These are phyloP conservation scores for Aspergillus biplanus DNA, from an alignment of 495 filamentous ascomycete species.

Conservation along the genomic window DNA sequence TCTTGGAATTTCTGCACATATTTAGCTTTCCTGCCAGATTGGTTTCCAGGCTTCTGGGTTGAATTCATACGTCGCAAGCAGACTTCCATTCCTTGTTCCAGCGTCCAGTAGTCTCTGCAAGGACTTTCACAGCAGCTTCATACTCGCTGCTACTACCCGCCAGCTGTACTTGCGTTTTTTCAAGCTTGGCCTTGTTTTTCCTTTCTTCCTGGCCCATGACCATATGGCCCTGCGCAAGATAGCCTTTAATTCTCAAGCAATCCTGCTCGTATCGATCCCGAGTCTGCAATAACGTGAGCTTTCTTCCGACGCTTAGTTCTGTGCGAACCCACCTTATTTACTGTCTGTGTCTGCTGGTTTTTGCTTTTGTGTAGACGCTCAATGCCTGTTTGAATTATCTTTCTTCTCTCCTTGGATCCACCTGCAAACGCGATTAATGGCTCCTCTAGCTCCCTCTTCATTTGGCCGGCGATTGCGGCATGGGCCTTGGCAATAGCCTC, in stretches of 20 bases:
- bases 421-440: slow-evolving; percentile 89
- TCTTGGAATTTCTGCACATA: slow-evolving; percentile 88
- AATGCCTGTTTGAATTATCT: slow-evolving; percentile 90
- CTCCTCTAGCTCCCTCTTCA: slow-evolving; percentile 98
- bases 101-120: slow-evolving; percentile 93
- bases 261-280: slow-evolving; percentile 96
- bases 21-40: slow-evolving; percentile 27
- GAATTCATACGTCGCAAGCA: slow-evolving; percentile 74
- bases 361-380: slow-evolving; percentile 94
- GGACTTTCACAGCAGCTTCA: slow-evolving; percentile 83
- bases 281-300: slow-evolving; percentile 58
- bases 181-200: slow-evolving; percentile 98
- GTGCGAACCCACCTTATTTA: slow-evolving; percentile 76
- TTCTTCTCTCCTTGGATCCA: slow-evolving; percentile 90
- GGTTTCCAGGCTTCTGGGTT: background rate
- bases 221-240: slow-evolving; percentile 98
- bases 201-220: slow-evolving; percentile 99
- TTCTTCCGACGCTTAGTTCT: too few relatives aligned
- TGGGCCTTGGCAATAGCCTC: slow-evolving; percentile 94
- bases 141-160: slow-evolving; percentile 91
- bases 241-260: slow-evolving; percentile 96
- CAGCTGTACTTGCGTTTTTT: slow-evolving; percentile 96
- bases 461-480: slow-evolving; percentile 84
- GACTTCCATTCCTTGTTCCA: slow-evolving; percentile 99
- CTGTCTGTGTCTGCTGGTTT: slow-evolving; percentile 82